Conservation (phyloP, 2,329 filamentous ascomycete species). For the Capronia americana region DNA sequence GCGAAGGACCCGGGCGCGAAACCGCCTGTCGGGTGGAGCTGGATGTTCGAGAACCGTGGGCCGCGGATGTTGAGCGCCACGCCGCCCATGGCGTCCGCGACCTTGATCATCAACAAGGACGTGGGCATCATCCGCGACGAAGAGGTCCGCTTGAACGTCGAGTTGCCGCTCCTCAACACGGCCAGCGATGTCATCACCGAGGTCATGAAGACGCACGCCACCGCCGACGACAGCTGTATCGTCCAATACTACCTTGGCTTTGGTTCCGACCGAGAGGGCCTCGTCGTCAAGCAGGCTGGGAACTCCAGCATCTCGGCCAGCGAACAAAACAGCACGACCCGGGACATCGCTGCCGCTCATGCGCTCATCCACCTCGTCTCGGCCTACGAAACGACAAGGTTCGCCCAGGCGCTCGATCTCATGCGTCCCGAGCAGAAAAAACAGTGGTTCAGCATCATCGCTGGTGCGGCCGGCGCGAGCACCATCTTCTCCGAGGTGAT, state of each 20-base stretch:
- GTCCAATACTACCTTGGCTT: constrained; percentile 39
- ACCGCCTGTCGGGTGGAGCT: constrained; percentile 58
- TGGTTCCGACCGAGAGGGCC: constrained; percentile 27
- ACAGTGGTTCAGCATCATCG: constrained; percentile 39
- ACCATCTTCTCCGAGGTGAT: constrained; percentile 40
- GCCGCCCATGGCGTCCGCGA: constrained; percentile 63
- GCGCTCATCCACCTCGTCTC: constrained; percentile 36
- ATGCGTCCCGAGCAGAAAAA: constrained; percentile 35
- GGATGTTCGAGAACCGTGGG: constrained; percentile 67
- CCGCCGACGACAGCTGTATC: constrained; percentile 38
- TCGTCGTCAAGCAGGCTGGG: constrained; percentile 33
- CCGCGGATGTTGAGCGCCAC: constrained; percentile 62
- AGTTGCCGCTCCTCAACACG: constrained; percentile 37
- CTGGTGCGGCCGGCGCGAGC: constrained; percentile 39
- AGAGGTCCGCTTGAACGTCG: constrained; percentile 34
- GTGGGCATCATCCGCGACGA: constrained; percentile 43
- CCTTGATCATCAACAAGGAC: constrained; percentile 68
- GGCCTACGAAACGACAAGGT: constrained; percentile 38
- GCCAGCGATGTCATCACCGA: constrained; percentile 33
- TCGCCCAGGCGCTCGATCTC: constrained; percentile 37
- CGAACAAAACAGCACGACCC: constrained; percentile 21
- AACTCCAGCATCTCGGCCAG: constrained; percentile 20
- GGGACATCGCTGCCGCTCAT: constrained; percentile 34
- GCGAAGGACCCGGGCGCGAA: constrained; percentile 39
- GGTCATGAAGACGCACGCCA: constrained; percentile 38